Base-by-base conservation (phyloP, 2,329 filamentous ascomycete genomes). In the Xylaria sp. region DNA sequence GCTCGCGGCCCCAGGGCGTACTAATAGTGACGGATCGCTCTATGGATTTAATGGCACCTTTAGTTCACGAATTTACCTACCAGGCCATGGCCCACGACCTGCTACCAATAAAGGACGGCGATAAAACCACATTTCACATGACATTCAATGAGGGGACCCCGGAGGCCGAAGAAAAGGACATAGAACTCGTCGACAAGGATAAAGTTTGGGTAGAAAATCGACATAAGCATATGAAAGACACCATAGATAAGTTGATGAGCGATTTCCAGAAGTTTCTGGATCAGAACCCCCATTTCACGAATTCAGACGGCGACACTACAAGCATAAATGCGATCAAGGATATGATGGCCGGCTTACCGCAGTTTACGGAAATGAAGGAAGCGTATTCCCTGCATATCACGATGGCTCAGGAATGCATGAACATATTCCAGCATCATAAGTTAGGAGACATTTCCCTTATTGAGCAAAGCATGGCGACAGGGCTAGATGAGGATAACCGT, bases 401-500 rank as follows among this genome's bases (percentile, higher is more conserved):
- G 68, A 98, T 99, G 94, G 95, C 95, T 1, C 91, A 97, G 74
- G 93, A 97, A 74, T 96, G 93, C 74, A 98, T 98, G 93, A 92
- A 92, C 69, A 86, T 91, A 37, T 99, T 99, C 71, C 89, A 96
- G 73, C 81, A 87, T 54, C 86, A 89, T 74, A 97, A 96, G 73
- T 82, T 99, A 6, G 85, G 90, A 6, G 95, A 99, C 72, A 83
- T 98, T 60, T 93, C 93, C 11, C 90, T 90, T 0, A 85, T 93
- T 5, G 95, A 99, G 77, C 95, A 98, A 82, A 92, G 88, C 27
- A 83, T 99, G 67, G 91, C 93, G 9, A 98, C 95, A 0, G 95
- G 95, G 0, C 80, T 97, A 4, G 95, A 98, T 70, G 94, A 98
- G 77, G 93, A 97, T 72, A 90, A 90, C 72, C 89, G 90, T 71